phyloP scores from a whole-genome alignment of 306 rosid genomes.

The Cucurbita argyrosperma region DNA sequence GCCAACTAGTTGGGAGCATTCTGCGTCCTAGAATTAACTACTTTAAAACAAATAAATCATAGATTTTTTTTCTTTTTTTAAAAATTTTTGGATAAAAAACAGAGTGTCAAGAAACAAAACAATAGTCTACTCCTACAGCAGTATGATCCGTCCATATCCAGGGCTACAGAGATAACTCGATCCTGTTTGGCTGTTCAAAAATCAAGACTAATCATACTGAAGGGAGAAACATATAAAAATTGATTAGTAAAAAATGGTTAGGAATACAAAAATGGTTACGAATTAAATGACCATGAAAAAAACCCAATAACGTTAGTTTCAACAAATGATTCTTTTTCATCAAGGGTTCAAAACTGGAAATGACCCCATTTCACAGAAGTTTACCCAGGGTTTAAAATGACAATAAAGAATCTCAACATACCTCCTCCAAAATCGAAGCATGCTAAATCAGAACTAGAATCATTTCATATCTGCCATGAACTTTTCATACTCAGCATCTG shows the following conservation, averaged over 20 bases:
- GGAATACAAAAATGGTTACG: neutral
- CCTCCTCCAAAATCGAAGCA: constrained; percentile 23
- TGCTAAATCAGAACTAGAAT: constrained; percentile 12
- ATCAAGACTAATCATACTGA: neutral
- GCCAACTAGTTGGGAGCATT: neutral
- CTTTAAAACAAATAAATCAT: neutral
- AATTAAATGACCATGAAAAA: neutral
- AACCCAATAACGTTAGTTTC: neutral
- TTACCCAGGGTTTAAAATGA: neutral
- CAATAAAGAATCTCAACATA: constrained; percentile 12
- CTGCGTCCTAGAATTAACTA: neutral
- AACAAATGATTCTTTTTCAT: neutral
- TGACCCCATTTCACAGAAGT: neutral
- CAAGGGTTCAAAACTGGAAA: neutral
- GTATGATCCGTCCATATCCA: constrained; percentile 6
- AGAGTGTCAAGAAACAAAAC: neutral
- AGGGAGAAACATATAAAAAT: constrained; percentile 1
- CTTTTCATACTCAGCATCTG: constrained; percentile 88
- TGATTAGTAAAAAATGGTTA: neutral
- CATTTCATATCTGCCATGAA: constrained; percentile 98
- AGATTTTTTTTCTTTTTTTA: too few relatives aligned
- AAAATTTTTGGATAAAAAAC: neutral
- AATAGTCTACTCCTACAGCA: constrained; percentile 4
- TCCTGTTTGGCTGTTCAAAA: constrained; percentile 10
- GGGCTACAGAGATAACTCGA: constrained; percentile 6